Base-by-base conservation (phyloP, 768 basidiomycete genomes). In the Amanita pallidorosea region DNA sequence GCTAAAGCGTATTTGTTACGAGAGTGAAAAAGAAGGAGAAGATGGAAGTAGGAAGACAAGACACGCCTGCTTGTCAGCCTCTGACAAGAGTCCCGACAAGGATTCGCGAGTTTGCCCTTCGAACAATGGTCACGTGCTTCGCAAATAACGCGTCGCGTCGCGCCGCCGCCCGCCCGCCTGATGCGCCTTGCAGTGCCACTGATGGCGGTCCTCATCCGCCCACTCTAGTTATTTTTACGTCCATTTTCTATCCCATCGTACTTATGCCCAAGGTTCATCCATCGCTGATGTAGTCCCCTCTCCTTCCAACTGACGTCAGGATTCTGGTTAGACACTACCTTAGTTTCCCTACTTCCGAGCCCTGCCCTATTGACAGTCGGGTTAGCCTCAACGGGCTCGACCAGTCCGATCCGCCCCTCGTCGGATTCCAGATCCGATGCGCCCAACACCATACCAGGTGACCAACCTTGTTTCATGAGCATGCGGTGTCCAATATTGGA, bases 381-480 rank as follows among this genome's bases (percentile, higher is more conserved):
- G 35, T 61, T 72, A 5, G 79, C 66, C 56, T 79, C 69, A 5
- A 86, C 62, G 2, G 85, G 85, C 23, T 77, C 79, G n/a, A 79
- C 64, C 13, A 81, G 63, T 13, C 73, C 74, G 42, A 58, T 63
- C 33, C 66, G 62, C 29, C 62, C 69, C 27, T 70, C 70, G 9
- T 63, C 61, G 9, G 55, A 22, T 15, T 59, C 61, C 15, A 49
- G 51, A 27, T 56, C 54, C 6, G 61, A 47, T 12, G 59, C 54
- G 2, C 80, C 80, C 15, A 85, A 70, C 3, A 74, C 68, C 20
- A 72, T 70, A 1, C 86, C 88, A 7, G 84, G 86, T 15, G 70
- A 67, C 88, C 88, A 90, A 1, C 87, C 87, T 62, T 85, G 85
- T 60, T 81, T 83, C 62, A 80, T 67, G 1, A 89, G 68, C 27